These are phyloP conservation scores for Phytophthora fragariae DNA, from an alignment of 352 stramenopile genomes.

Conservation along the genomic window DNA sequence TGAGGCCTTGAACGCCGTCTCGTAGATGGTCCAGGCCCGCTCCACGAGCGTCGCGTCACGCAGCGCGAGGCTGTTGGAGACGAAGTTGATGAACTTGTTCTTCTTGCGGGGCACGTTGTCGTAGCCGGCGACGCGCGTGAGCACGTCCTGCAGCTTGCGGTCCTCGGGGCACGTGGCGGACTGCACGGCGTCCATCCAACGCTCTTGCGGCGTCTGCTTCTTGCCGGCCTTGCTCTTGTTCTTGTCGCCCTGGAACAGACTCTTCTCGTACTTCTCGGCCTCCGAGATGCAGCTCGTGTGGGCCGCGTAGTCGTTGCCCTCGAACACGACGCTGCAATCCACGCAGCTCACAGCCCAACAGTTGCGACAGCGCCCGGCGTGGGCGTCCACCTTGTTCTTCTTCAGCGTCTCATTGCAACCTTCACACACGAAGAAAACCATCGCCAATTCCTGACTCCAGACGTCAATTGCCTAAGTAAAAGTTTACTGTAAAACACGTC, in stretches of 20 bases:
- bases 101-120: slow-evolving; percentile 94
- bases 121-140: slow-evolving; percentile 82
- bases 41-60: slow-evolving; percentile 58
- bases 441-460: slow-evolving; percentile 15
- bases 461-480: not conserved
- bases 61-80: slow-evolving; percentile 84
- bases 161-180: slow-evolving; percentile 57
- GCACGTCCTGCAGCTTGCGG: slow-evolving; percentile 63
- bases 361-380: slow-evolving; percentile 84
- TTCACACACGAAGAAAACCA: slow-evolving; percentile 91
- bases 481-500: not conserved
- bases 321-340: slow-evolving; percentile 93
- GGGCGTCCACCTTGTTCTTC: slow-evolving; percentile 94
- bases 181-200: slow-evolving; percentile 85
- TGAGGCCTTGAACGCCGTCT: slow-evolving; percentile 65
- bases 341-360: slow-evolving; percentile 95
- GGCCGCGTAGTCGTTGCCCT: slow-evolving; percentile 88
- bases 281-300: slow-evolving; percentile 95
- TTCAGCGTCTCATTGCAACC: slow-evolving; percentile 94
- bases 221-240: slow-evolving; percentile 61
- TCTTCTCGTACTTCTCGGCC: slow-evolving; percentile 94
- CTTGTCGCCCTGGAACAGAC: slow-evolving; percentile 79
- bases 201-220: slow-evolving; percentile 89
- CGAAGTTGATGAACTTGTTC: slow-evolving; percentile 94
- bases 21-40: slow-evolving; percentile 77